Evolutionary conservation across 768 basidiomycete genomes (phyloP).

Genomic region (Kwoniella newhampshirensis): DNA sequence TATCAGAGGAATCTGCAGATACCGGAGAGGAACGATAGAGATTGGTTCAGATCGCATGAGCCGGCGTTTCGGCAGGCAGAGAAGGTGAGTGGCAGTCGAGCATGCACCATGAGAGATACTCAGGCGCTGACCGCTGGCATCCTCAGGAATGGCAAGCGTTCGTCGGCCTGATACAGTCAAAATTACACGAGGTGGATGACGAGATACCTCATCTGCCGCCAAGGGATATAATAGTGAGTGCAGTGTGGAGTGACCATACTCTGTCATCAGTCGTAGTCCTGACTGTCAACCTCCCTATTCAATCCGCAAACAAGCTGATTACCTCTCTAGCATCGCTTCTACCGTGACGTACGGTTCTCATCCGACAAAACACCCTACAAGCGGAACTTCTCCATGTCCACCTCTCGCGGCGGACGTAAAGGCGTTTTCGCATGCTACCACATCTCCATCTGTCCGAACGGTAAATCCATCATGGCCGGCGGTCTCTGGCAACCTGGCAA

Average conservation of each 20-base stretch:
- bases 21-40: constrained; percentile 75
- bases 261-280: no score
- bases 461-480: constrained; percentile 71
- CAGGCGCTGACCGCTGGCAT: neutral
- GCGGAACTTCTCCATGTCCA: constrained; percentile 71
- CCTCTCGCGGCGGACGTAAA: constrained; percentile 85
- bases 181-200: constrained; percentile 70
- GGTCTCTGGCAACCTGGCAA: constrained; percentile 62
- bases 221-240: constrained; percentile 70
- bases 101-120: neutral
- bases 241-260: neutral
- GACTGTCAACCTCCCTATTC: neutral
- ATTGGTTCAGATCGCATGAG: constrained; percentile 82
- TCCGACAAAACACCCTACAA: constrained; percentile 98
- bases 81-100: constrained; percentile 52
- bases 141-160: constrained; percentile 77
- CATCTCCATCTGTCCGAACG: constrained; percentile 58
- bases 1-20: constrained; percentile 71
- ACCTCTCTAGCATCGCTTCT: constrained; percentile 67
- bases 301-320: neutral
- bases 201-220: constrained; percentile 85
- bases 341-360: constrained; percentile 90
- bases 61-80: constrained; percentile 78
- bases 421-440: constrained; percentile 83
- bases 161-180: constrained; percentile 67